Evolutionary conservation across 163 green algal genomes (phyloP).

Genomic region (Coccomyxa subellipsoidea): DNA sequence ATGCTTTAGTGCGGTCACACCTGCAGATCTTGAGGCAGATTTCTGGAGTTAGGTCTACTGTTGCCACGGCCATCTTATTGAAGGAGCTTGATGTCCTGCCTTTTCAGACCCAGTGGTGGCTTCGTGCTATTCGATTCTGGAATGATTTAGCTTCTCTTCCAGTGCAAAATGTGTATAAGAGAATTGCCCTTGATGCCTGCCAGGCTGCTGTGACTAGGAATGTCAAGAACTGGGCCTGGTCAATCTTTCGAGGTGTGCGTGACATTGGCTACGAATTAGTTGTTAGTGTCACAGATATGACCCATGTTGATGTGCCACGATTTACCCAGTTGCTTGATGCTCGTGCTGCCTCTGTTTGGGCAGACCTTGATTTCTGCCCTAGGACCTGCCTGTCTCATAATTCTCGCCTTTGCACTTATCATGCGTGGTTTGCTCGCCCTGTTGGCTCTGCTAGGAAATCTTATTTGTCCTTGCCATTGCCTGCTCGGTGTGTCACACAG

Average conservation of each 20-base stretch:
- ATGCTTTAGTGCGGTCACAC: background rate
- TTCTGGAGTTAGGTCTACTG: background rate
- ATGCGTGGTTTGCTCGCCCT: no score
- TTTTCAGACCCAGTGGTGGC: background rate
- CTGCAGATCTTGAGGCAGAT: background rate
- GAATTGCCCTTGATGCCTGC: background rate
- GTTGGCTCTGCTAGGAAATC: no score
- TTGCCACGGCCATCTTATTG: background rate
- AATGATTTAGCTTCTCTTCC: background rate
- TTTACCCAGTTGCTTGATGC: background rate
- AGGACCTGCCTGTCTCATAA: no score
- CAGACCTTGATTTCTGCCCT: no score
- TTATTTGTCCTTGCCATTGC: no score
- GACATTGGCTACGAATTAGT: background rate
- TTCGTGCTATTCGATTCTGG: background rate
- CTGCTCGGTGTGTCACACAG: no score
- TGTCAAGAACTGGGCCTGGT: no score
- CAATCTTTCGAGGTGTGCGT: background rate
- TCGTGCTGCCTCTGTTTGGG: no score
- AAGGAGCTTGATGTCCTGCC: background rate
- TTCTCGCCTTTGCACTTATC: no score
- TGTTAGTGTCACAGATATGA: background rate
- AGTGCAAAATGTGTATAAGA: slow-evolving; percentile 1
- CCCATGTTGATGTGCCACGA: background rate
- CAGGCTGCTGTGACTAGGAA: background rate